Conservation (phyloP, 768 basidiomycete genomes). For the Agaricus sinodeliciosus region DNA sequence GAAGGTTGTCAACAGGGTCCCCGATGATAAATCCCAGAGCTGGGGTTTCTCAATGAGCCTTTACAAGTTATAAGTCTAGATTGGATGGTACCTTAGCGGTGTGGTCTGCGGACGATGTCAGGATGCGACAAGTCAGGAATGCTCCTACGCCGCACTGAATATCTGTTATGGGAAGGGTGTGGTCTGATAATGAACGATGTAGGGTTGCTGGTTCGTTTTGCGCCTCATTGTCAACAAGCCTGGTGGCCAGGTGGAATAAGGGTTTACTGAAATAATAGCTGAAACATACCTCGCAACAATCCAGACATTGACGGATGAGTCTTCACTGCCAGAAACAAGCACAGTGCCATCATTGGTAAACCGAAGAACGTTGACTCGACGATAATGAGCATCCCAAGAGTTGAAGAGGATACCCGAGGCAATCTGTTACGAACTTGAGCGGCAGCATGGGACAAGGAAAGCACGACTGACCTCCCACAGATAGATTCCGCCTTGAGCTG, state of each 20-base stretch:
- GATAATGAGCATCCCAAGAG: slow-evolving; percentile 95
- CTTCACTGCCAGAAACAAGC: slow-evolving; percentile 83
- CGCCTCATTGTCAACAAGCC: slow-evolving; percentile 69
- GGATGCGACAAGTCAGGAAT: slow-evolving; percentile 70
- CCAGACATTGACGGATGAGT: slow-evolving; percentile 88
- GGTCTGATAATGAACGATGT: slow-evolving; percentile 79
- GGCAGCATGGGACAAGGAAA: background rate
- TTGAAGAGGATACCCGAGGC: slow-evolving; percentile 91
- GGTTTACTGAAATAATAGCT: slow-evolving; percentile 13
- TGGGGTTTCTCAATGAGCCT: slow-evolving; percentile 20
- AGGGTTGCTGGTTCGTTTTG: slow-evolving; percentile 74
- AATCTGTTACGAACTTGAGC: slow-evolving; percentile 39
- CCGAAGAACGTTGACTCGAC: slow-evolving; percentile 72
- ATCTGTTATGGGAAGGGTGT: slow-evolving; percentile 85
- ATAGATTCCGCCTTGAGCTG: slow-evolving; percentile 82
- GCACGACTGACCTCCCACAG: slow-evolving; percentile 82
- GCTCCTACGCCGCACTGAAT: slow-evolving; percentile 72
- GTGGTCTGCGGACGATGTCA: slow-evolving; percentile 83
- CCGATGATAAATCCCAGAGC: slow-evolving; percentile 79
- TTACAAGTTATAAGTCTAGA: slow-evolving; percentile 5
- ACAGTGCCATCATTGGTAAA: slow-evolving; percentile 81
- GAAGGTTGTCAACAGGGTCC: slow-evolving; percentile 78
- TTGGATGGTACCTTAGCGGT: slow-evolving; percentile 68
- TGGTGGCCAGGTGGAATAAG: slow-evolving; percentile 23
- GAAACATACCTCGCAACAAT: slow-evolving; percentile 70